Base-by-base conservation (phyloP, 495 filamentous ascomycete species). In the Penicillium nucicola region DNA sequence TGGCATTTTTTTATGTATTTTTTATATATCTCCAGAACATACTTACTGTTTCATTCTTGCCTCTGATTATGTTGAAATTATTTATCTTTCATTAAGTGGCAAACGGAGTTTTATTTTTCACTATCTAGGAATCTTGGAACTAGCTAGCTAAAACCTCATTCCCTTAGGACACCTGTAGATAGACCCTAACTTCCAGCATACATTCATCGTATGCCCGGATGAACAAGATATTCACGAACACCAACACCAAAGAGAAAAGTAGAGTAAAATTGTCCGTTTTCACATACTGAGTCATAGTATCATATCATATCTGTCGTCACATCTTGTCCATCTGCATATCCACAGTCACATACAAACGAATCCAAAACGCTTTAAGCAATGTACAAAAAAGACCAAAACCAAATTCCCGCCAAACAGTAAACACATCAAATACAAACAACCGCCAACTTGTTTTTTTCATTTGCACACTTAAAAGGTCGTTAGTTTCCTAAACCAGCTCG, bases 401-500 rank as follows among this genome's bases (percentile, higher is more conserved):
- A n/a, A 40, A 17, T 9, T 39, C 6, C 25, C 7, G 7, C 25
- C 23, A 8, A 11, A 14, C n/a, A 42, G 14, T 8, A 8, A 31
- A 18, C n/a, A 5, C 23, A 15, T 42, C 25, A 31, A 15, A 20
- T 9, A 42, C 43, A 37, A 36, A 45, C 30, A 39, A 28, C 23
- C 23, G 23, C 23, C 25, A 28, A 28, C 5, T 19, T 42, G 8
- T 13, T 4, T 42, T 12, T 13, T 4, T 20, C 18, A 22, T 39
- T 9, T 3, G 41, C n/a, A n/a, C n/a, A n/a, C n/a, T 63, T 51
- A 71, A 36, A 72, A 57, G 50, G 51, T 65, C 18, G 73, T 70
- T 35, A 78, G 52, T 45, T 76, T 80, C 51, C 70, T 69, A 35
- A 80, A 68, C 77, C 77, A 80, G 51, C 67, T 71, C 2, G 70